Base-by-base conservation (phyloP, 2,329 filamentous ascomycete species). In the Claviceps pazoutovae region DNA sequence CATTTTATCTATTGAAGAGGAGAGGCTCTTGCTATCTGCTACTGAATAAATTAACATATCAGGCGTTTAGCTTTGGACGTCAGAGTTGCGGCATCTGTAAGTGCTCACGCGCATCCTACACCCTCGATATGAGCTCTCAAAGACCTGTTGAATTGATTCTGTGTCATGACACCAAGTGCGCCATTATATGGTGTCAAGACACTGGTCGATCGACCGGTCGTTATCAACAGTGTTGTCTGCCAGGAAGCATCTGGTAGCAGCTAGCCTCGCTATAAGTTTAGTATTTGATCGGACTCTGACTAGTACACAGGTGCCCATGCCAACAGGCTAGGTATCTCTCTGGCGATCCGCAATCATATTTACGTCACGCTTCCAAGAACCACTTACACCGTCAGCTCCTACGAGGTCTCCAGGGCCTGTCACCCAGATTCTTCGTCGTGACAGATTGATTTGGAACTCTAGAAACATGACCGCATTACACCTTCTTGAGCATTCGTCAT, bases 161-260 rank as follows among this genome's bases (percentile, higher is more conserved):
- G 5, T 42, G 39, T n/a, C 21, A 38, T 43, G 23, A 42, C 39
- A 46, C 21, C 11, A 46, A 30, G 42, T 46, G 46, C 16, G 44
- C 26, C 26, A 36, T 46, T 19, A 16, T 30, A 19, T 14, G 8
- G 26, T 37, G 51, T 26, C 23, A 30, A 16, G 30, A 38, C 19
- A 16, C 30, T 45, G 42, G 21, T 26, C 51, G 47, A 52, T 49
- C 51, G 51, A 52, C 49, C 51, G 51, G 42, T 52, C 42, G 42
- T 19, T 14, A 7, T 14, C 19, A 39, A 43, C 30, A 23, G n/a
- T 43, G 23, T 50, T n/a, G 9, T 36, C 13, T 42, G 21, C 37
- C 21, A 23, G 5, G 3, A 5, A 39, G 37, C 37, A 16, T 38
- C 37, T 38, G 37, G 37, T 38, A 14, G 6, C 39, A 17, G 11